Base-by-base conservation (phyloP, 306 rosid genomes). In the Fagus sylvatica region DNA sequence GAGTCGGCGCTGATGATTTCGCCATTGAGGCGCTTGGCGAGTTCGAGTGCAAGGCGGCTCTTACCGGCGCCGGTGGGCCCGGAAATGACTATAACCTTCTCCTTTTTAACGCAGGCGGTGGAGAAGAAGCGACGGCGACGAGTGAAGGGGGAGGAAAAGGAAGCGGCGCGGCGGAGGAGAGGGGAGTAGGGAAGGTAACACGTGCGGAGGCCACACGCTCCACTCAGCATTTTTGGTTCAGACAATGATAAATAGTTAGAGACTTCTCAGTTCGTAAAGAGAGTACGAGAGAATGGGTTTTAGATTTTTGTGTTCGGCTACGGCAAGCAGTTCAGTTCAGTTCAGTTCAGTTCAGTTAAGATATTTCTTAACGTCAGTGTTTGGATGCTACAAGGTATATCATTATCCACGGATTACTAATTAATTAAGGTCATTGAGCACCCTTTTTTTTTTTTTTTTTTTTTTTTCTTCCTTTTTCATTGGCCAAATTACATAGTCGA, bases 11-110 rank as follows among this genome's bases (percentile, higher is more conserved):
- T 95, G 66, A 95, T 84, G 54, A 95, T 95, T 88, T 95, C 97
- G 7, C 98, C 98, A 56, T 89, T 86, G 84, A 92, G 90, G 81
- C 82, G 89, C 87, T 90, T 95, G 11, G 98, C 98, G 8, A 92
- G 98, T 71, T 95, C 96, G 80, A 95, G 16, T 28, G 98, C 93
- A 33, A 95, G 90, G 59, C 88, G 89, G 83, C 90, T 92, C 82
- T 91, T 92, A 57, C 98, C 98, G 36, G 98, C 87, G 36, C 97
- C 98, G 43, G 98, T 95, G 28, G 98, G 98, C 51, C 98, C 97
- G 56, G 98, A 95, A 80, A 89, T 82, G 32, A 91, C 93, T 33
- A 95, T 79, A 67, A 95, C 89, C 86, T 89, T 92, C 81, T 88
- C 89, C 62, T 56, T 89, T 71, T 81, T 72, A 8, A 74, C 74